Percentiles rank a stretch among this genome's conserved stretches.
phyloP scores from a whole-genome alignment of 148 eudicot genomes.

The Arctostaphylos glauca region DNA sequence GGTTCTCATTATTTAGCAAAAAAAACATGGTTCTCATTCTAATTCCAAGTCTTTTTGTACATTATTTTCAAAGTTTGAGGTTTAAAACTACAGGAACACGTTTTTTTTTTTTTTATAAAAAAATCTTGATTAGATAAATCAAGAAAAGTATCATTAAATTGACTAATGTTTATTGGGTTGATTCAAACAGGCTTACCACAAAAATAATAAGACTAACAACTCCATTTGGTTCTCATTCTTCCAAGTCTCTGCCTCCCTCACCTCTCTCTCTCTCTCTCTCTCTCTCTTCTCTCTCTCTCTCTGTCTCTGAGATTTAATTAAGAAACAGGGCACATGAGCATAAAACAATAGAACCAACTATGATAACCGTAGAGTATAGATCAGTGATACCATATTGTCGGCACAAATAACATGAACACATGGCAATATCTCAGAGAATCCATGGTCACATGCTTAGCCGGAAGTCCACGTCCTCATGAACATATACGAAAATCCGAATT shows the following conservation, averaged over 20 bases:
- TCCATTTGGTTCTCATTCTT: slow-evolving; percentile 14
- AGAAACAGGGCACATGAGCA: slow-evolving; percentile 14
- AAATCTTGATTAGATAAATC: no score
- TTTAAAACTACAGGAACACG: no score
- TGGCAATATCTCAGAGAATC: not conserved
- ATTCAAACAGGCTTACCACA: not conserved
- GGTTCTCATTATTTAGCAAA: no score
- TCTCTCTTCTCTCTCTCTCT: no score
- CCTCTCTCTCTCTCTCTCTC: not conserved
- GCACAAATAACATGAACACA: slow-evolving; percentile 4
- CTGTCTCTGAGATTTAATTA: not conserved
- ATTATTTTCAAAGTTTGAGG: no score
- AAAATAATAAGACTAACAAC: not conserved
- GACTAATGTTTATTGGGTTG: no score
- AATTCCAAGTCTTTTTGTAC: no score
- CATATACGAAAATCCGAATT: not conserved
- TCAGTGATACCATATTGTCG: slow-evolving; percentile 6
- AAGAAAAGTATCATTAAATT: no score
- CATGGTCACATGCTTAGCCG: slow-evolving; percentile 5
- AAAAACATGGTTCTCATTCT: no score
- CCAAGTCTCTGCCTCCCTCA: slow-evolving; percentile 6
- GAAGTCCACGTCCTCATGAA: not conserved
- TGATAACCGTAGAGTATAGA: not conserved
- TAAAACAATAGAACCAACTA: not conserved
- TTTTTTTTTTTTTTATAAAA: no score